Percentiles rank a stretch among this genome's conserved stretches.
These are phyloP conservation scores for Straminergon stramineum DNA, from an alignment of 225 moss, liverwort and hornwort genomes.

Conservation along the genomic window DNA sequence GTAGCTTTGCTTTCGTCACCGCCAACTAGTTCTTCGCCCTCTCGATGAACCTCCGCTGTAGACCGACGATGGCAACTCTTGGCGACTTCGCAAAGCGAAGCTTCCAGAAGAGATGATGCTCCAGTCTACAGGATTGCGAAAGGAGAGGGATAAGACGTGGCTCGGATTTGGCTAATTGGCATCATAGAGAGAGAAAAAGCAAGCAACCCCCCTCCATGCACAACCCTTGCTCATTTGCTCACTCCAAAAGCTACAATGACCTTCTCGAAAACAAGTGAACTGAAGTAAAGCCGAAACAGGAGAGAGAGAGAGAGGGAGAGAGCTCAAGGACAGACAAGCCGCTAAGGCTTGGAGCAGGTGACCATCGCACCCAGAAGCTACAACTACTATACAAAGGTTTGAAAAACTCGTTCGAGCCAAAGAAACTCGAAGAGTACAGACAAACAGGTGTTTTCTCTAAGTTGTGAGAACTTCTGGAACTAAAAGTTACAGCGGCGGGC, in stretches of 20 bases:
- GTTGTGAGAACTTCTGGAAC: neutral
- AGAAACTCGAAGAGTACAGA: neutral
- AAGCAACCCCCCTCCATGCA: slow-evolving; percentile 9
- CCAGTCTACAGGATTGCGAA: neutral
- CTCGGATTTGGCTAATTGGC: slow-evolving; percentile 57
- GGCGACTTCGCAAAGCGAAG: slow-evolving; percentile 5
- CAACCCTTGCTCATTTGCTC: slow-evolving; percentile 19
- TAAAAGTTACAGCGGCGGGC: neutral
- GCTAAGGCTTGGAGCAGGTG: neutral
- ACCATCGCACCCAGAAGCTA: neutral
- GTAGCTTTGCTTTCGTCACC: slow-evolving; percentile 42
- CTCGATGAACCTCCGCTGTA: neutral
- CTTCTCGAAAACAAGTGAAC: neutral
- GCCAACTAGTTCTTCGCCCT: neutral
- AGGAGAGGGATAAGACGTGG: neutral
- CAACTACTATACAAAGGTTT: neutral
- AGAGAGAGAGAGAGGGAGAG: neutral
- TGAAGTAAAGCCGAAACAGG: neutral
- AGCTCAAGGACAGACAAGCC: neutral
- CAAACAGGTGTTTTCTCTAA: no score
- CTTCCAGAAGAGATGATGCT: slow-evolving; percentile 13
- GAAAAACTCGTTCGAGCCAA: no score
- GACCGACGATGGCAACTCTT: neutral
- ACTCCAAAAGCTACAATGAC: neutral
- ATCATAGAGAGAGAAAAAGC: slow-evolving; percentile 18